Evolutionary conservation across 2,329 filamentous ascomycete genomes (phyloP).

Genomic region (Verticillium tricorpus): DNA sequence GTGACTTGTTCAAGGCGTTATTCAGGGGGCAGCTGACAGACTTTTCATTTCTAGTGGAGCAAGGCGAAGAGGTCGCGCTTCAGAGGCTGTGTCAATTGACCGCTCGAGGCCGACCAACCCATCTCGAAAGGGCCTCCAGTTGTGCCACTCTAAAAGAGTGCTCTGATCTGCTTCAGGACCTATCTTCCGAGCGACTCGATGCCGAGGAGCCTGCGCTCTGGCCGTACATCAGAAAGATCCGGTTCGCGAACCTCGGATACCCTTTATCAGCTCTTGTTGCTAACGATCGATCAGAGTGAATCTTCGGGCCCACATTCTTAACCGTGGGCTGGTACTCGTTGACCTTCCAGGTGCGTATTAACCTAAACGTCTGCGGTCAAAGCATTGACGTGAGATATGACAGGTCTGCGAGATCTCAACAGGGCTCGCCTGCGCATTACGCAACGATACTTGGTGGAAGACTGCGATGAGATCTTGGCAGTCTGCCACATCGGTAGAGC

Average conservation of each 20-base stretch:
- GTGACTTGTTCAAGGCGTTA: slow-evolving; percentile 31
- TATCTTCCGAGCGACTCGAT: slow-evolving; percentile 30
- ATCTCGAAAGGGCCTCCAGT: background rate
- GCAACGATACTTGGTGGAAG: slow-evolving; percentile 33
- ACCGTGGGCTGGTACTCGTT: slow-evolving; percentile 41
- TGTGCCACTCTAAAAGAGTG: slow-evolving; percentile 20
- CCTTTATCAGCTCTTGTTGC: background rate
- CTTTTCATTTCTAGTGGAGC: slow-evolving; percentile 11
- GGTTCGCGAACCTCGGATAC: slow-evolving; percentile 16
- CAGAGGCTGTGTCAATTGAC: slow-evolving; percentile 19
- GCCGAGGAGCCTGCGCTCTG: slow-evolving; percentile 23
- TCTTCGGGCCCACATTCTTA: slow-evolving; percentile 39
- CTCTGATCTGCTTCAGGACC: slow-evolving; percentile 23
- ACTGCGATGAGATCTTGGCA: slow-evolving; percentile 43
- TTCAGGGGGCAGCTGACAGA: slow-evolving; percentile 20
- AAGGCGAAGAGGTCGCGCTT: slow-evolving; percentile 10
- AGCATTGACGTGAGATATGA: background rate
- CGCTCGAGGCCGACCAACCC: slow-evolving; percentile 6
- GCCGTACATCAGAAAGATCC: slow-evolving; percentile 41
- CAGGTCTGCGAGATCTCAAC: slow-evolving; percentile 43
- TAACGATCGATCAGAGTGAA: slow-evolving; percentile 28
- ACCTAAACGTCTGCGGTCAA: no score
- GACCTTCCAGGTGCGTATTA: slow-evolving; percentile 38
- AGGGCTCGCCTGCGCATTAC: slow-evolving; percentile 36
- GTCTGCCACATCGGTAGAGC: slow-evolving; percentile 37